Evolutionary conservation across 768 basidiomycete species (phyloP), one percentile per base, ranked within the genome.

Genomic region (Naganishia friedmannii): DNA sequence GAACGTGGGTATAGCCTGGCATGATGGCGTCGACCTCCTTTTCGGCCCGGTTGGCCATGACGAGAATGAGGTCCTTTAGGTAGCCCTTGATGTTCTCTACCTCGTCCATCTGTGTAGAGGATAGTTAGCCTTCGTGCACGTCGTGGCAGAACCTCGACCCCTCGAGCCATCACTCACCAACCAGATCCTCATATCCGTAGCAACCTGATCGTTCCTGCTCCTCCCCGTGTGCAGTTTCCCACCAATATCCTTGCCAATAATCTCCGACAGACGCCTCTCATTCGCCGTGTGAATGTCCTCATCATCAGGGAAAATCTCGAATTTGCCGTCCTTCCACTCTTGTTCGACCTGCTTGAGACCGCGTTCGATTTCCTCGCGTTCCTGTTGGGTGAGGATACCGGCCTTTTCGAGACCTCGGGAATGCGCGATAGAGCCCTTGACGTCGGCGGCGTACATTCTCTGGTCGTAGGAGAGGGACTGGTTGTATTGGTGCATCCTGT

Each of bases 241-340:
- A 6, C 92, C 93, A 19, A 92, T 83, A 32, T 81, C 86, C 17
- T 90, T 84, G 0, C 96, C 96, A 66, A 98, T 92, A 66, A 99
- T 82, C 83, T 99, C 95, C 72, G 88, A 91, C 74, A 99, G 82
- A 51, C 96, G 87, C 56, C 96, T 88, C 80, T 99, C 96, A 77
- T 98, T 99, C 66, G 96, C 96, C 15, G 96, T 99, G 80, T 98
- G 95, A 70, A 99, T 98, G 77, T 99, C 96, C 77, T 99, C 96
- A 76, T 99, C 96, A 74, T 95, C 93, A n/a, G 87, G 84, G 71
- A 89, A 84, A 34, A 88, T 82, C 68, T 83, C 78, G 78, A 99
- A 99, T 90, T 84, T 83, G 55, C 90, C 89, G 21, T 84, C 84
- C 74, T 86, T 85, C 96, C 96, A 99, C 83, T 98, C 96, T 74